These are phyloP conservation scores for Trematosphaeria pertusa DNA, from an alignment of 2,329 filamentous ascomycete species.

Conservation along the genomic window DNA sequence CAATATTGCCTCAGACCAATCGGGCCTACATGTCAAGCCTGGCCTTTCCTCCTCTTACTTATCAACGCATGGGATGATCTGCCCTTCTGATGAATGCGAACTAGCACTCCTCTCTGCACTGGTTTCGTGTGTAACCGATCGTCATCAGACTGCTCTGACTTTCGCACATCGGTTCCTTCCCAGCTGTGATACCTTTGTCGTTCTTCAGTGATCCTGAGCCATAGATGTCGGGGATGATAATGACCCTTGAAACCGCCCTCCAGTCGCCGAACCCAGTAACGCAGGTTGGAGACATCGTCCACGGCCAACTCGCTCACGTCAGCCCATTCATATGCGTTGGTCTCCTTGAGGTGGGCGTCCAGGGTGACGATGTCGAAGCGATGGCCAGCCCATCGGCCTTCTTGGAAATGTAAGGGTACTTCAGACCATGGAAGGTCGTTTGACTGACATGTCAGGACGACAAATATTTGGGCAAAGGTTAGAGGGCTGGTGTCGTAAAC, in stretches of 20 bases:
- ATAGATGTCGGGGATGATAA: not conserved
- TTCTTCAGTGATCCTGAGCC: slow-evolving; percentile 1
- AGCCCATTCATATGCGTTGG: slow-evolving; percentile 1
- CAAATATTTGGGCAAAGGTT: slow-evolving; percentile 16
- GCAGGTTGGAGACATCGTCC: slow-evolving; percentile 13
- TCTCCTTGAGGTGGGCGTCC: slow-evolving; percentile 7
- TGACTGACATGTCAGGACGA: slow-evolving; percentile 9
- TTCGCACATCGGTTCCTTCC: slow-evolving; percentile 8
- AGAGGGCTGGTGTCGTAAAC: slow-evolving; percentile 1
- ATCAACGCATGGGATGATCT: no score
- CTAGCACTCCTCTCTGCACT: slow-evolving; percentile 4
- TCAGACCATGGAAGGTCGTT: not conserved
- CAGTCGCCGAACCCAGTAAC: slow-evolving; percentile 12
- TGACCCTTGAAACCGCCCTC: not conserved
- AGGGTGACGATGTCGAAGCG: slow-evolving; percentile 18
- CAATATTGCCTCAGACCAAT: no score
- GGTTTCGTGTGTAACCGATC: no score
- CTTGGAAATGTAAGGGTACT: slow-evolving; percentile 2
- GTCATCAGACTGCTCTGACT: no score
- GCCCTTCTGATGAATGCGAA: not conserved
- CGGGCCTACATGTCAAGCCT: no score
- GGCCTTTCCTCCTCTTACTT: no score
- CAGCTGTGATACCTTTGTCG: slow-evolving; percentile 9
- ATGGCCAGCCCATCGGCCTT: slow-evolving; percentile 18
- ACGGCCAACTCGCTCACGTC: slow-evolving; percentile 15